Base-by-base conservation (phyloP, 2,329 filamentous ascomycete genomes). In the Gaeumannomyces sp. region DNA sequence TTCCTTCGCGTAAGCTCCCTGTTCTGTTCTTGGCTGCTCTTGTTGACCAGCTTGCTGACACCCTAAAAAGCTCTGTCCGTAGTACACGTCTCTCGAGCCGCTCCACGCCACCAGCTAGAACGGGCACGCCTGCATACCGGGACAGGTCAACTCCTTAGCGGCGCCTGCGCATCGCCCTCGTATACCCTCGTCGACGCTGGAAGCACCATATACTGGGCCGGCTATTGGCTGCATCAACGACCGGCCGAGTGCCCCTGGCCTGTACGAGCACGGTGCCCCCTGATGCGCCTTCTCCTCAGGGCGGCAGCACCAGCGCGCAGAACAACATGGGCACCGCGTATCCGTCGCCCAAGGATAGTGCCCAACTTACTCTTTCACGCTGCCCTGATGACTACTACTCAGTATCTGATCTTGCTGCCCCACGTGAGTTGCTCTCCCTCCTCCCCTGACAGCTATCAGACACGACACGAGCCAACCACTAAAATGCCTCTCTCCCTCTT, bases 371-470 rank as follows among this genome's bases (percentile, higher is more conserved):
- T 6, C 64, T 72, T 11, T 59, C 61, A 16, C 62, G 38, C 5
- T 73, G 72, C 53, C 68, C 71, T 8, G 66, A 68, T 4, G 71
- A 73, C 64, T 73, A 73, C 65, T 71, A 71, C 64, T 70, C 70
- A 31, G 67, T 72, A 16, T 70, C 70, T 4, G 70, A 5, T 64
- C 62, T 7, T 73, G 72, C 65, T 73, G 70, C 60, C 72, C 72
- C 25, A 67, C 33, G 68, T 70, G 66, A 11, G 70, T 50, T 50
- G 38, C 4, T 16, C 38, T 70, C 13, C 28, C 35, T 13, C 57
- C 25, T 11, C 29, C 13, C n/a, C 10, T n/a, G 8, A 7, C 38
- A 4, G 33, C 16, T 11, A 25, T 19, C 33, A 35, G 33, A 14
- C 33, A 13, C 13, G 33, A 35, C 33, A 35, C 33, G 4, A 11